Evolutionary conservation across 1,284 basidiomycete species (phyloP).

Genomic region (Moesziomyces sp.): DNA sequence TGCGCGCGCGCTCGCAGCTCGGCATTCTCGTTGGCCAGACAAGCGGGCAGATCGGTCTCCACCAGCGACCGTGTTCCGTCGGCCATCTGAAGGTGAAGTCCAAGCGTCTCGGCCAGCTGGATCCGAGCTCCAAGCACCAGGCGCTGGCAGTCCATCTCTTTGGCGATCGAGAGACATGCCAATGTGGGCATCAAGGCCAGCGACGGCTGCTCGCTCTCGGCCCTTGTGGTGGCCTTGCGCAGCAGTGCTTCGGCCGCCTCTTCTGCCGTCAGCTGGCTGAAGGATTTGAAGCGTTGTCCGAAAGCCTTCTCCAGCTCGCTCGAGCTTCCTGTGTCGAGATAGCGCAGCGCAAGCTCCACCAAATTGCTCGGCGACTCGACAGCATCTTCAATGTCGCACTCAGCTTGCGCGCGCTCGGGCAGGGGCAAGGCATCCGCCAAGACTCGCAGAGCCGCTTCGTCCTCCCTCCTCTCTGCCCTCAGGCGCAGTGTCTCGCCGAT

Average conservation of each 20-base stretch:
- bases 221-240: slow-evolving; percentile 16
- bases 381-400: slow-evolving; percentile 31
- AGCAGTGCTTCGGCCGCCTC: slow-evolving; percentile 28
- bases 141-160: slow-evolving; percentile 32
- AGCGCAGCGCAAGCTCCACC: slow-evolving; percentile 31
- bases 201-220: slow-evolving; percentile 18
- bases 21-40: slow-evolving; percentile 24
- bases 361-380: slow-evolving; percentile 32
- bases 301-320: slow-evolving; percentile 14
- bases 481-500: slow-evolving; percentile 32
- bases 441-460: slow-evolving; percentile 16
- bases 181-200: slow-evolving; percentile 33
- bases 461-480: slow-evolving; percentile 27
- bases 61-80: slow-evolving; percentile 26
- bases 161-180: slow-evolving; percentile 34
- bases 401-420: not conserved
- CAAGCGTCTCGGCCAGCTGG: slow-evolving; percentile 38
- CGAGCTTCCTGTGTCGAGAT: slow-evolving; percentile 27
- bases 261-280: slow-evolving; percentile 26
- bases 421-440: slow-evolving; percentile 15
- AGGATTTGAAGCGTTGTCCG: slow-evolving; percentile 12
- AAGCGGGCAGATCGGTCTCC: slow-evolving; percentile 29
- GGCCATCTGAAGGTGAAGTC: slow-evolving; percentile 30
- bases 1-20: slow-evolving; percentile 30
- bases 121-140: slow-evolving; percentile 20